Conservation (phyloP, 768 basidiomycete species). For the Mycena kentingensis region DNA sequence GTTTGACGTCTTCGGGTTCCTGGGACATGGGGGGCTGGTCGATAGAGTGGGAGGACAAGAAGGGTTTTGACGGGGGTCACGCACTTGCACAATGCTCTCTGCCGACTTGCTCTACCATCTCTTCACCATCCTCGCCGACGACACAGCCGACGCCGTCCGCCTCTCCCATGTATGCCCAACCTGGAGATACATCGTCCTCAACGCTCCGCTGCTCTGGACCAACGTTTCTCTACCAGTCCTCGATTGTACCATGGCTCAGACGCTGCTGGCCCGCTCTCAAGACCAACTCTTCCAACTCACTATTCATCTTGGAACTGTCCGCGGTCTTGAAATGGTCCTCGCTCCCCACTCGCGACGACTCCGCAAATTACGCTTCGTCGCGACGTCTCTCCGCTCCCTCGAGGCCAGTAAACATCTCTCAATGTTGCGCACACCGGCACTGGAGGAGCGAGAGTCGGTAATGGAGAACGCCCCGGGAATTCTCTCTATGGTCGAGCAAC, state of each 20-base stretch:
- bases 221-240: conserved; percentile 3
- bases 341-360: background rate
- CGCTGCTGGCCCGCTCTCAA: conserved; percentile 10
- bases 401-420: no score
- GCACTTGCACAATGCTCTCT: background rate
- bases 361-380: background rate
- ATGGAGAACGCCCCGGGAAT: no score
- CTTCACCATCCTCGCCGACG: conserved; percentile 7
- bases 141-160: conserved; percentile 4
- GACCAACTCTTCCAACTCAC: conserved; percentile 3
- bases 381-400: no score
- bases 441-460: no score
- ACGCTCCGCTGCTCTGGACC: conserved; percentile 11
- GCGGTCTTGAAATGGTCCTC: background rate
- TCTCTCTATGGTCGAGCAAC: no score
- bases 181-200: conserved; percentile 10
- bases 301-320: background rate
- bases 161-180: conserved; percentile 10
- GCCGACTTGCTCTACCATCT: conserved; percentile 10
- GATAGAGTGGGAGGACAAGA: background rate
- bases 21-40: conserved; percentile 41
- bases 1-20: conserved; percentile 64
- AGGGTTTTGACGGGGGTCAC: background rate
- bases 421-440: no score
- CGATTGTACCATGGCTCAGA: background rate